phyloP scores from a whole-genome alignment of 768 basidiomycete species.

The Saitozyma podzolica region DNA sequence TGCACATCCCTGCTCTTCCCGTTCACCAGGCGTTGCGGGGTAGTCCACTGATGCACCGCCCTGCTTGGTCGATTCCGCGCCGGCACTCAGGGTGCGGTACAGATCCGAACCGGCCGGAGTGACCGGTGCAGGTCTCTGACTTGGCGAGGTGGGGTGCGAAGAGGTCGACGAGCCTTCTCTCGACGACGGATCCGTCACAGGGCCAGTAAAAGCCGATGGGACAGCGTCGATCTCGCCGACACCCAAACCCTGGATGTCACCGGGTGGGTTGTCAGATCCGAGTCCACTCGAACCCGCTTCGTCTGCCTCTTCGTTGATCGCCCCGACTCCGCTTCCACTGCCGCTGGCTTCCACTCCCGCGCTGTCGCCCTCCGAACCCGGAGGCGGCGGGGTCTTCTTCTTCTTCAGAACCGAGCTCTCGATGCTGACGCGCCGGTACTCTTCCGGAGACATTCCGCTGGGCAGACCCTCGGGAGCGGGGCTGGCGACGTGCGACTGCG shows the following conservation, averaged over 20 bases:
- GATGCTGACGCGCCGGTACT: constrained; percentile 22
- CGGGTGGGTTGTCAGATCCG: background rate
- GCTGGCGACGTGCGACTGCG: too few relatives aligned
- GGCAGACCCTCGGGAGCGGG: too few relatives aligned
- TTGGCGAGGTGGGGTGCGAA: constrained; percentile 4
- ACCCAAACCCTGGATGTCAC: constrained; percentile 11
- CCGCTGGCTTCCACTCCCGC: too few relatives aligned
- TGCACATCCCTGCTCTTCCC: background rate
- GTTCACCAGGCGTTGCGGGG: background rate
- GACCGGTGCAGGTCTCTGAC: background rate
- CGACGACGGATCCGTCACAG: background rate
- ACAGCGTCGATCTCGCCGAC: constrained; percentile 14
- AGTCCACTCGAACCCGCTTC: background rate
- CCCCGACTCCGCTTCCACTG: background rate
- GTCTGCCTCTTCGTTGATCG: background rate
- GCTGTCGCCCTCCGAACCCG: too few relatives aligned
- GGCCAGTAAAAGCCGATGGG: constrained; percentile 4
- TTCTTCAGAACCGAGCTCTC: constrained; percentile 20
- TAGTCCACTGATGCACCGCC: too few relatives aligned
- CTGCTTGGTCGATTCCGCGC: too few relatives aligned
- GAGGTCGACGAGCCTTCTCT: background rate
- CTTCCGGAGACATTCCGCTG: constrained; percentile 5
- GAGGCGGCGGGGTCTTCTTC: constrained; percentile 2
- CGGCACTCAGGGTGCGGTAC: background rate
- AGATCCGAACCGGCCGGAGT: constrained; percentile 1